Base-by-base conservation (phyloP, 768 basidiomycete genomes). In the Lactarius evosmus region DNA sequence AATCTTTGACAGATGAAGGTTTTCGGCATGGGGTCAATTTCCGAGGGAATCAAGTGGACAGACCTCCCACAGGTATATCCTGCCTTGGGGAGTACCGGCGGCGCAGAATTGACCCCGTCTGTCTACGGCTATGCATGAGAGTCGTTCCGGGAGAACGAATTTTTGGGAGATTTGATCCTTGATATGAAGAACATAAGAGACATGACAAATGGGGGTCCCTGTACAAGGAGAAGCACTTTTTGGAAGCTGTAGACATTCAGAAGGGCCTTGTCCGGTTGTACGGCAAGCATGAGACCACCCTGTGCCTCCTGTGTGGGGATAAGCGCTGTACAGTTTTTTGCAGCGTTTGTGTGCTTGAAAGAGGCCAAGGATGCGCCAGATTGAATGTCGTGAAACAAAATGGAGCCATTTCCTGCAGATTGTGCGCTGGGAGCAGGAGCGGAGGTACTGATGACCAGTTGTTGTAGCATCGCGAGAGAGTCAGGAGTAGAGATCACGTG, bases 61-160 rank as follows among this genome's bases (percentile, higher is more conserved):
- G 68, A 88, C 95, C 90, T 98, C 95, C 97, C 97, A 99, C 1
- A 99, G 76, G 72, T 95, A 95, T 70, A 98, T 83, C 58, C 95
- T 85, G 33, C 97, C 97, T 70, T 90, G 87, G 4, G 83, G 75
- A 0, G 94, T 95, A 34, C 95, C 97, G 29, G 90, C 95, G 0
- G 91, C 95, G 70, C 91, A 94, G 69, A 86, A 90, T 38, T 78
- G 75, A 4, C 94, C 95, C 52, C 78, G 79, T 19, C 79, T 79
- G 74, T 95, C 92, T 7, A 93, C 72, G 7, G 89, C 80, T 41
- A 97, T 82, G 69, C 91, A 93, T 29, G 86, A 82, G 51, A 98
- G 76, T 72, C 91, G 93, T 75, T 98, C 96, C 0, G 96, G 93
- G 0, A 98, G 79, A 12, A 97, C 86, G 33, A 95, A 82, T 74